phyloP scores from a whole-genome alignment of 768 basidiomycete species.

The Rhizopogon roseolus region DNA sequence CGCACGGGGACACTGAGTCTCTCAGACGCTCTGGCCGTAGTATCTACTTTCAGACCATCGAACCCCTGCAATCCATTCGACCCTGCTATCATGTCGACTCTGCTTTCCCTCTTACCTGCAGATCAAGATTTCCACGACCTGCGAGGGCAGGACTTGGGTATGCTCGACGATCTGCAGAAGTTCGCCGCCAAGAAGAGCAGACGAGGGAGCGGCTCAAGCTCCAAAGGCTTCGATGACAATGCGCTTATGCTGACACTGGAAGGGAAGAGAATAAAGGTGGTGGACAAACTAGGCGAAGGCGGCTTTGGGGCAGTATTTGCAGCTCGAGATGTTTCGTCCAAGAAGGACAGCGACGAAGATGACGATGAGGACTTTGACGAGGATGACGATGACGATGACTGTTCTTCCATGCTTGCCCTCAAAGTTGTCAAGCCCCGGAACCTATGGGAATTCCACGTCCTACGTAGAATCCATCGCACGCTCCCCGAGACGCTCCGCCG shows the following conservation, averaged over 20 bases:
- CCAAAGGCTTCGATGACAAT: conserved; percentile 31
- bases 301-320: conserved; percentile 96
- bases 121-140: conserved; percentile 63
- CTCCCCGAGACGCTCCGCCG: conserved; percentile 54
- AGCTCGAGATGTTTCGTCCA: conserved; percentile 46
- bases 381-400: conserved; percentile 51
- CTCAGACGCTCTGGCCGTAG: conserved; percentile 55
- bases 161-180: conserved; percentile 69
- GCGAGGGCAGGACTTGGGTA: conserved; percentile 45
- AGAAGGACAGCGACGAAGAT: conserved; percentile 36
- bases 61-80: conserved; percentile 92
- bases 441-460: conserved; percentile 89
- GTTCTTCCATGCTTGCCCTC: conserved; percentile 64
- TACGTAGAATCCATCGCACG: conserved; percentile 68
- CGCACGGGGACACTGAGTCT: conserved; percentile 62
- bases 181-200: conserved; percentile 47
- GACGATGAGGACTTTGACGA: conserved; percentile 40
- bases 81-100: conserved; percentile 50
- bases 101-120: conserved; percentile 60
- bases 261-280: conserved; percentile 61
- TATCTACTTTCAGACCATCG: conserved; percentile 63
- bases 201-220: conserved; percentile 21
- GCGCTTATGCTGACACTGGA: conserved; percentile 56
- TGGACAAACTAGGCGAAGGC: conserved; percentile 92
- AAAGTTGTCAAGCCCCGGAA: conserved; percentile 89